Conservation (phyloP, 148 eudicot genomes). For the Rhododendron henanense region DNA sequence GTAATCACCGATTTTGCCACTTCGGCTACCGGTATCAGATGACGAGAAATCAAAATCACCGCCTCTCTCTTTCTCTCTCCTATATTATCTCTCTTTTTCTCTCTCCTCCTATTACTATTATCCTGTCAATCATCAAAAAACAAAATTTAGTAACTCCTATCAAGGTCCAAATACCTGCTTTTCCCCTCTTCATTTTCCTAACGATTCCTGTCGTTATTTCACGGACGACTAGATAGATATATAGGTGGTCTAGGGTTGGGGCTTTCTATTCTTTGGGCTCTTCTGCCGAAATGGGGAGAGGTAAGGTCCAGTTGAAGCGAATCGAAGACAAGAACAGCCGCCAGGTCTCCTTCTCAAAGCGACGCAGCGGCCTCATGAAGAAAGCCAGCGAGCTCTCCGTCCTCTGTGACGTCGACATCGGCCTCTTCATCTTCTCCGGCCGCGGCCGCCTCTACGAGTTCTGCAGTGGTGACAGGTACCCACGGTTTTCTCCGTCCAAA, state of each 20-base stretch:
- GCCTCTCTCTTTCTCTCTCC: neutral
- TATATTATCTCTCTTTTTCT: neutral
- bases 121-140: neutral
- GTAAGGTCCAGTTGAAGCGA: constrained; percentile 16
- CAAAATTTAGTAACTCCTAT: neutral
- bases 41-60: neutral
- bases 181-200: neutral
- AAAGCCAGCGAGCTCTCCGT: constrained; percentile 21
- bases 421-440: constrained; percentile 20
- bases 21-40: neutral
- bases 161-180: neutral
- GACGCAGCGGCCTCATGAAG: constrained; percentile 14
- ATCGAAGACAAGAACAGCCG: constrained; percentile 22
- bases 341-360: constrained; percentile 21
- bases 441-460: constrained; percentile 18
- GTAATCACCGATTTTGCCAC: neutral
- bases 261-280: neutral
- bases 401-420: constrained; percentile 20
- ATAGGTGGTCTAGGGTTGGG: constrained; percentile 5
- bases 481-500: neutral
- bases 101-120: neutral
- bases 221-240: neutral
- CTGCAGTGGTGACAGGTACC: constrained; percentile 17
- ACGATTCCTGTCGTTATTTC: neutral
- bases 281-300: constrained; percentile 10